These are phyloP conservation scores for Cadophora sp. DNA, from an alignment of 2,329 filamentous ascomycete species.

Conservation along the genomic window DNA sequence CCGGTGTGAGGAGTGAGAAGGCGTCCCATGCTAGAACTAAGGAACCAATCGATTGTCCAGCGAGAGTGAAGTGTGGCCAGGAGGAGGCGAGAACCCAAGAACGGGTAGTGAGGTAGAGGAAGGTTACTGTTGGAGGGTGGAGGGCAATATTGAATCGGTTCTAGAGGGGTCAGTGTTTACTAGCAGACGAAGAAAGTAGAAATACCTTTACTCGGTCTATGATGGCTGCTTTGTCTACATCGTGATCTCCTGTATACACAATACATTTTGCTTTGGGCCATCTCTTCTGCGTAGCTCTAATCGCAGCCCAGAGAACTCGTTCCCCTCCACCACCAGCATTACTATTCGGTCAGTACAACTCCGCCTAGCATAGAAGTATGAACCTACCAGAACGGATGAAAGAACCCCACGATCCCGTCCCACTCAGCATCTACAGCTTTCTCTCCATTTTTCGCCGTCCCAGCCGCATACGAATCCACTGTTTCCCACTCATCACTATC, in stretches of 20 bases:
- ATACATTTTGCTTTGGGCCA: slow-evolving; percentile 90
- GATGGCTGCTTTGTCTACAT: slow-evolving; percentile 81
- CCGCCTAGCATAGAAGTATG: neutral
- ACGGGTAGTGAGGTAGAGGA: slow-evolving; percentile 89
- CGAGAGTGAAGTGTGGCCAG: slow-evolving; percentile 90
- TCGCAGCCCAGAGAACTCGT: slow-evolving; percentile 93
- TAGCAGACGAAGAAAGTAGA: neutral
- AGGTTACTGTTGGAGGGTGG: slow-evolving; percentile 80
- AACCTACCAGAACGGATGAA: slow-evolving; percentile 91
- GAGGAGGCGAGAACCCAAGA: slow-evolving; percentile 85
- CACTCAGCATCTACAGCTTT: slow-evolving; percentile 63
- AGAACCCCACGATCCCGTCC: slow-evolving; percentile 91
- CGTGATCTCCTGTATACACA: slow-evolving; percentile 95
- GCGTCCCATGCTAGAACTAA: slow-evolving; percentile 89
- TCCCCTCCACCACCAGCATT: slow-evolving; percentile 97
- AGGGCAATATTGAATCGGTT: slow-evolving; percentile 92
- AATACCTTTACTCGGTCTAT: slow-evolving; percentile 76
- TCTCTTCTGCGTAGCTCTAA: slow-evolving; percentile 85
- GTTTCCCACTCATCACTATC: slow-evolving; percentile 74
- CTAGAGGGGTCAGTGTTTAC: slow-evolving; percentile 49
- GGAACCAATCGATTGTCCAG: slow-evolving; percentile 93
- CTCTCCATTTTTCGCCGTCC: slow-evolving; percentile 52
- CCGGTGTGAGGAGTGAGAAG: slow-evolving; percentile 88
- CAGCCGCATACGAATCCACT: slow-evolving; percentile 61
- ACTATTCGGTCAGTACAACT: slow-evolving; percentile 51